phyloP scores from a whole-genome alignment of 257 asterid genomes.

The Ilex asprella region DNA sequence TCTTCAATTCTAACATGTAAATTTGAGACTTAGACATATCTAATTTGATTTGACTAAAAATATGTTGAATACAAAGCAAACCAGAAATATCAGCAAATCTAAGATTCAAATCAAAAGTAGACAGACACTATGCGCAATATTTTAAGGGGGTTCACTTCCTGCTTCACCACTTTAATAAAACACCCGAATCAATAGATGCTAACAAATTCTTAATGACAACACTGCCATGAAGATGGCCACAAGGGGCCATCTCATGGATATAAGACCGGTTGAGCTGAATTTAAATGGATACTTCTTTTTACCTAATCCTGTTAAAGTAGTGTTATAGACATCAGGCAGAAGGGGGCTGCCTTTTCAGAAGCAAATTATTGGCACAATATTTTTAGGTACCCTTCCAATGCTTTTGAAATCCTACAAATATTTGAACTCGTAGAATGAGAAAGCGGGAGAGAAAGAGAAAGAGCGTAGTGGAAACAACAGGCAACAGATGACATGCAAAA shows the following conservation, averaged over 20 bases:
- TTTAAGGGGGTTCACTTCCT: no score
- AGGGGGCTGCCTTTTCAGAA: constrained; percentile 95
- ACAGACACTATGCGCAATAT: no score
- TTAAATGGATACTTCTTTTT: constrained; percentile 6
- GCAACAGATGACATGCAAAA: background rate
- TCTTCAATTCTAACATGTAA: no score
- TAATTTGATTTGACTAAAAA: no score
- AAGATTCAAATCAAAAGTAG: no score
- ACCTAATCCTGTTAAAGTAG: constrained; percentile 70
- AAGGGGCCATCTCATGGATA: background rate
- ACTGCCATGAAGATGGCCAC: background rate
- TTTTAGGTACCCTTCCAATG: constrained; percentile 31
- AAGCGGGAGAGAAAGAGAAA: constrained; percentile 7
- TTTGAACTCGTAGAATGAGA: constrained; percentile 8
- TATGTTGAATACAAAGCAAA: no score
- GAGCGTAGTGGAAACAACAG: background rate
- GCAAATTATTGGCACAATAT: constrained; percentile 72
- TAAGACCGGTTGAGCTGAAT: background rate
- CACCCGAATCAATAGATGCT: no score
- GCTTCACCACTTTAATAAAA: no score
- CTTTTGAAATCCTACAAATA: constrained; percentile 44
- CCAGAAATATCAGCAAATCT: no score
- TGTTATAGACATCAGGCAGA: constrained; percentile 74
- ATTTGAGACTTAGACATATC: no score
- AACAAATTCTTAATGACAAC: background rate